Conservation (phyloP, 176 grass and related monocot species). For the Cocos nucifera region DNA sequence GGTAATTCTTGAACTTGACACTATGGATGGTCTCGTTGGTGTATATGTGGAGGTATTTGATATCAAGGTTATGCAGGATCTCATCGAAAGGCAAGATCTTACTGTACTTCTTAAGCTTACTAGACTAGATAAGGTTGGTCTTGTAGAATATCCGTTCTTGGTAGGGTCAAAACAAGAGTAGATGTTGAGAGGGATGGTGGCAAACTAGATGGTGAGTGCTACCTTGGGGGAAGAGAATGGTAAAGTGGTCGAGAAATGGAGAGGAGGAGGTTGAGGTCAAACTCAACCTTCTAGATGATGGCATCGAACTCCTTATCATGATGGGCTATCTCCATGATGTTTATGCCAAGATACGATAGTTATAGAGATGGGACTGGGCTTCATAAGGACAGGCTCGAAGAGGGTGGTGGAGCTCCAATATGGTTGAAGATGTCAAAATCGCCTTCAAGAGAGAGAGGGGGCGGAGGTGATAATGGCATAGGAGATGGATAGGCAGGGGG, state of each 20-base stretch:
- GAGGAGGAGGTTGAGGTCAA: slow-evolving; percentile 69
- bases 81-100: slow-evolving; percentile 35
- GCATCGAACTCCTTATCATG: slow-evolving; percentile 83
- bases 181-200: slow-evolving; percentile 81
- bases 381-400: slow-evolving; percentile 54
- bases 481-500: slow-evolving; percentile 19
- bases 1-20: slow-evolving; percentile 96
- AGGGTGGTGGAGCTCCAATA: slow-evolving; percentile 54
- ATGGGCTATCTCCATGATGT: slow-evolving; percentile 99
- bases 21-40: slow-evolving; percentile 94
- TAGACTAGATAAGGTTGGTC: slow-evolving; percentile 62
- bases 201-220: slow-evolving; percentile 52
- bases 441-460: slow-evolving; percentile 2
- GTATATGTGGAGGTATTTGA: slow-evolving; percentile 85
- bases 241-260: slow-evolving; percentile 52
- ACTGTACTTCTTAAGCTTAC: slow-evolving; percentile 81
- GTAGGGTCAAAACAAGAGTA: slow-evolving; percentile 25
- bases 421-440: slow-evolving; percentile 66
- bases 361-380: slow-evolving; percentile 73
- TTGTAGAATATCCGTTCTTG: slow-evolving; percentile 72
- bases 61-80: slow-evolving; percentile 51
- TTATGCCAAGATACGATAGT: slow-evolving; percentile 86
- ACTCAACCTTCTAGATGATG: slow-evolving; percentile 86
- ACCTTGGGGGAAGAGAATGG: slow-evolving; percentile 82
- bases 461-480: slow-evolving; percentile 44